Evolutionary conservation across 2,329 filamentous ascomycete genomes (phyloP).

Genomic region (Cladosporium colombiae): DNA sequence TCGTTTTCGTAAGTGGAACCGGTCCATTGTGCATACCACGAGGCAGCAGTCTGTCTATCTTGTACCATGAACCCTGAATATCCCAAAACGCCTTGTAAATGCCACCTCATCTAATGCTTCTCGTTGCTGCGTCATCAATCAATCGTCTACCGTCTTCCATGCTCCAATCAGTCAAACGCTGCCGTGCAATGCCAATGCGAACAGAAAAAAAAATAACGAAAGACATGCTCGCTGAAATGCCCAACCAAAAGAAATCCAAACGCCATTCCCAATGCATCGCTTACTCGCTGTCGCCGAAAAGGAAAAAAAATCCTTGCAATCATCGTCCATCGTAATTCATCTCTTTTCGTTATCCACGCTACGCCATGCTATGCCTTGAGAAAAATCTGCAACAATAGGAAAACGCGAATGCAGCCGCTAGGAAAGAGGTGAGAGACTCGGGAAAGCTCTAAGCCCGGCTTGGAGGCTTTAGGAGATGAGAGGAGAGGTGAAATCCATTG

Average conservation of each 20-base stretch:
- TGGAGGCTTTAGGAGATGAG: constrained; percentile 19
- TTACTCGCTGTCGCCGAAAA: not conserved
- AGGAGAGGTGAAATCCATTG: constrained; percentile 21
- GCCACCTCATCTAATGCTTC: not conserved
- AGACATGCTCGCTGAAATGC: not conserved
- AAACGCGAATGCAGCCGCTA: not conserved
- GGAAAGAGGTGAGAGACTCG: not conserved
- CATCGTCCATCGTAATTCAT: constrained; percentile 1
- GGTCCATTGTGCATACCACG: constrained; percentile 9
- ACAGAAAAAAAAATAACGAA: not conserved
- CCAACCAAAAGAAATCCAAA: not conserved
- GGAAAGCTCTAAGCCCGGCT: constrained; percentile 23
- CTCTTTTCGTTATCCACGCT: constrained; percentile 4
- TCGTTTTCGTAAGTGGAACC: not conserved
- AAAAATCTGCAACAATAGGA: not conserved
- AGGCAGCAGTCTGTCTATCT: constrained; percentile 17
- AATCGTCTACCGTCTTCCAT: not conserved
- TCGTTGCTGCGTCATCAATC: not conserved
- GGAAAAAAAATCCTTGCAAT: not conserved
- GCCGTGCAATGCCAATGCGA: not conserved
- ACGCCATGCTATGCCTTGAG: not conserved
- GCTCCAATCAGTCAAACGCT: not conserved
- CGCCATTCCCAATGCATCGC: constrained; percentile 11
- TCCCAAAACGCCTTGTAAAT: constrained; percentile 22
- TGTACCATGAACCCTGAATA: not conserved